Evolutionary conservation across 768 basidiomycete genomes (phyloP).

Genomic region (Collybia sp.): DNA sequence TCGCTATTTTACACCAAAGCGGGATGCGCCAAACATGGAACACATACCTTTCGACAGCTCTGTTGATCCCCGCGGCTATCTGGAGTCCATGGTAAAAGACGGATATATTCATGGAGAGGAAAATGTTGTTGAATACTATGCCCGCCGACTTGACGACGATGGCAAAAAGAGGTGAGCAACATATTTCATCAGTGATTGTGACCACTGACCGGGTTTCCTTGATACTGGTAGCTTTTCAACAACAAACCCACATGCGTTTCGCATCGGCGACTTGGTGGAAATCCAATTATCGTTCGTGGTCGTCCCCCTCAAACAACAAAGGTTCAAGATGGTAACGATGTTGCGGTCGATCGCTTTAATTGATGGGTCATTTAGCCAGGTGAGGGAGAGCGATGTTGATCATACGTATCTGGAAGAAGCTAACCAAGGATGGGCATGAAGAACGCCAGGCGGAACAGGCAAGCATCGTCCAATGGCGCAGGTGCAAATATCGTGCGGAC

Average conservation of each 20-base stretch:
- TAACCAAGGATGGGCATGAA: no score
- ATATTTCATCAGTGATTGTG: not conserved
- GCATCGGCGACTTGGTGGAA: constrained; percentile 14
- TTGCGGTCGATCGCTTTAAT: constrained; percentile 8
- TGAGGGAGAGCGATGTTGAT: not conserved
- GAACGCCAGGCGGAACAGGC: no score
- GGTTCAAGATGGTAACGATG: constrained; percentile 7
- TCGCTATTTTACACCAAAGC: not conserved
- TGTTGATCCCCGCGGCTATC: not conserved
- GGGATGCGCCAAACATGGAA: not conserved
- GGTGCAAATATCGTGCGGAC: no score
- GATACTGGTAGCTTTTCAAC: constrained; percentile 2
- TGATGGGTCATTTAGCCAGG: constrained; percentile 11
- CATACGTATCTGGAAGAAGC: no score
- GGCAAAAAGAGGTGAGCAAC: not conserved
- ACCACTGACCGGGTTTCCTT: not conserved
- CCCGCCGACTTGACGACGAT: not conserved
- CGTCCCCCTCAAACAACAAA: constrained; percentile 7
- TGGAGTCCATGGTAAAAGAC: not conserved
- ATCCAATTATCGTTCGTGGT: constrained; percentile 10
- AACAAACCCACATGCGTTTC: constrained; percentile 5
- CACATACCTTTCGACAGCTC: not conserved
- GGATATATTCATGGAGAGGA: not conserved
- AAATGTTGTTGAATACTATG: not conserved
- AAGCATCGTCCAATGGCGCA: no score